Evolutionary conservation across 345 rosid genomes (phyloP).

Genomic region (Sonneratia alba): DNA sequence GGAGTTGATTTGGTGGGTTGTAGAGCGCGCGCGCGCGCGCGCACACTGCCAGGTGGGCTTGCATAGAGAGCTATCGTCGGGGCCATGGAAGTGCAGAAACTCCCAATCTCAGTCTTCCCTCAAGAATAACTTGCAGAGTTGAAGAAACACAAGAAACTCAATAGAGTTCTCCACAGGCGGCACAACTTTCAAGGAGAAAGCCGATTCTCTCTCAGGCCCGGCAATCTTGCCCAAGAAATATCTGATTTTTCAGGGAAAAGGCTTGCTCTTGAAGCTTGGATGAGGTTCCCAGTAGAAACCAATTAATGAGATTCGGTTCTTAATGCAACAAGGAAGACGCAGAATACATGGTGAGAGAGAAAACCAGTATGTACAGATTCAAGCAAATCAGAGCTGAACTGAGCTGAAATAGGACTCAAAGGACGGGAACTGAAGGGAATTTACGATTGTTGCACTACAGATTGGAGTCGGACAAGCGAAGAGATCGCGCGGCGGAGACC

Average conservation of each 20-base stretch:
- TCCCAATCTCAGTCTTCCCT: neutral
- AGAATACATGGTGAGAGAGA: neutral
- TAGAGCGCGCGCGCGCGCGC: constrained; percentile 20
- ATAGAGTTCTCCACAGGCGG: neutral
- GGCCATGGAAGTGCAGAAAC: constrained; percentile 32
- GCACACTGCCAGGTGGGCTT: constrained; percentile 65
- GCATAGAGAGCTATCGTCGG: constrained; percentile 76
- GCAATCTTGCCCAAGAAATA: neutral
- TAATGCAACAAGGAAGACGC: neutral
- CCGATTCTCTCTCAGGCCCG: neutral
- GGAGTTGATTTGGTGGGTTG: constrained; percentile 67
- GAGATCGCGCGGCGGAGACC: neutral
- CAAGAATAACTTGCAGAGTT: neutral
- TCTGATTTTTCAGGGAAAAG: neutral
- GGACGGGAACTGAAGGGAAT: neutral
- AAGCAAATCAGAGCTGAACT: neutral
- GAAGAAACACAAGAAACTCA: neutral
- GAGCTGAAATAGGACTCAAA: neutral
- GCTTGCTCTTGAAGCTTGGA: neutral
- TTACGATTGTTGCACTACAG: too few species aligned
- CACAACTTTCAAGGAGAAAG: neutral
- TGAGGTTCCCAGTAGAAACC: neutral
- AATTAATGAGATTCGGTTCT: neutral
- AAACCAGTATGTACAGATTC: neutral
- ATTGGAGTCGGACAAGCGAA: neutral